Conservation (phyloP, 345 rosid genomes). For the Arabis alpina region DNA sequence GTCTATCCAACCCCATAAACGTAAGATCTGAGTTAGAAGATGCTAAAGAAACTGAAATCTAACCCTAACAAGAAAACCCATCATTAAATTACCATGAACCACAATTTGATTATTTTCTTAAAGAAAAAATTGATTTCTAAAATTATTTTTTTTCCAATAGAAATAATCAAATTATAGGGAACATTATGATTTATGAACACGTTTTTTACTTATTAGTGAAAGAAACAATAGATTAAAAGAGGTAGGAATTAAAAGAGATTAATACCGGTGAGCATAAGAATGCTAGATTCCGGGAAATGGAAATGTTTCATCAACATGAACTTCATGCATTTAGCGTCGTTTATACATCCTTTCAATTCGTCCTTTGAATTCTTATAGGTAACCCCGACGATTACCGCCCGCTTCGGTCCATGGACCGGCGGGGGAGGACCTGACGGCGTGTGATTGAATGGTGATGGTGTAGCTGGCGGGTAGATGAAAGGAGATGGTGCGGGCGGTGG, state of each 20-base stretch:
- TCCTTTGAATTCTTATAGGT: slow-evolving; percentile 56
- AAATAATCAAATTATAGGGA: no score
- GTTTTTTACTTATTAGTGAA: neutral
- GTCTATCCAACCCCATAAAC: neutral
- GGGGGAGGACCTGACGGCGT: slow-evolving; percentile 63
- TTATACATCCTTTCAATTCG: slow-evolving; percentile 85
- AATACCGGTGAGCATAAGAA: slow-evolving; percentile 76
- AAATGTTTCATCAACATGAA: slow-evolving; percentile 75
- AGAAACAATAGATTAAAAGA: slow-evolving; percentile 5
- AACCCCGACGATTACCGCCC: slow-evolving; percentile 79
- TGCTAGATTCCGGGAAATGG: slow-evolving; percentile 79
- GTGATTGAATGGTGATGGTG: slow-evolving; percentile 46
- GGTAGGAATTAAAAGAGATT: neutral
- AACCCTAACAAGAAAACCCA: no score
- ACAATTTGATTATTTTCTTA: no score
- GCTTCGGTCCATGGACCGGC: slow-evolving; percentile 60
- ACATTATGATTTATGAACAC: no score
- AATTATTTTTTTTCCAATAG: no score
- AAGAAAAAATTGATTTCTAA: no score
- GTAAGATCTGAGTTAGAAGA: neutral
- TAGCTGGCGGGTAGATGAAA: slow-evolving; percentile 43
- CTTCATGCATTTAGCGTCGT: slow-evolving; percentile 89
- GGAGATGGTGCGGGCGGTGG: slow-evolving; percentile 42
- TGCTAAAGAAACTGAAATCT: neutral
- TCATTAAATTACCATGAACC: no score